Base-by-base conservation (phyloP, 495 filamentous ascomycete genomes). In the Sphaerosporella brunnea region DNA sequence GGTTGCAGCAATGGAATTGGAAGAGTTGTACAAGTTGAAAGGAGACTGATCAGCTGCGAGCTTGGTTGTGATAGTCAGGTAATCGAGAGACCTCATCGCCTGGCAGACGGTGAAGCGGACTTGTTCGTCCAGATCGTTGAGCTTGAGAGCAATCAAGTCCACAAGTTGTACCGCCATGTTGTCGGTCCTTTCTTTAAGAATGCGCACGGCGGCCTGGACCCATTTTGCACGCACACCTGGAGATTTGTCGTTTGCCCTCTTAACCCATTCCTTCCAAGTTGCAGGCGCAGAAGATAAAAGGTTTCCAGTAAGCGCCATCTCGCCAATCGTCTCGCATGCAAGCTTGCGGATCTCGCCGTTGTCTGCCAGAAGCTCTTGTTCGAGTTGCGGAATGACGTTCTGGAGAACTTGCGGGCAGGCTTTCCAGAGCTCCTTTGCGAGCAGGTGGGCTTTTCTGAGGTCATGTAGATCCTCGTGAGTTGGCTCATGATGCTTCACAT, bases 401-500 rank as follows among this genome's bases (percentile, higher is more conserved):
- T 84, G 80, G 9, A 99, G 69, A 16, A 94, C 86, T 23, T 78
- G 70, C 11, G 90, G 86, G 25, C 80, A 84, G 34, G 86, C 86
- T 53, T 84, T 79, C 90, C 90, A 99, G 5, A 99, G 72, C 61
- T 99, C 90, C 36, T 87, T 75, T 20, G 95, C 73, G 41, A 99
- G 69, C 23, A 73, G 71, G 63, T 99, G 90, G 7, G 88, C 88
- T 59, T 95, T 95, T 50, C 71, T 72, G 32, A 94, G 68, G 58
- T 96, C 88, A 49, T 77, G 80, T 36, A 95, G 65, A 61, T 95
- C 90, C 36, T 85, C 74, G 39, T 86, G 82, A 1, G 79, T 78
- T 7, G 80, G 79, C 32, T 65, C 61, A 4, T 66, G 63, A n/a
- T n/a, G n/a, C n/a, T n/a, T n/a, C 11, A 53, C 66, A 7, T 73